Evolutionary conservation across 2,329 filamentous ascomycete species (phyloP).

Genomic region (Aspergillus pseudonomiae): DNA sequence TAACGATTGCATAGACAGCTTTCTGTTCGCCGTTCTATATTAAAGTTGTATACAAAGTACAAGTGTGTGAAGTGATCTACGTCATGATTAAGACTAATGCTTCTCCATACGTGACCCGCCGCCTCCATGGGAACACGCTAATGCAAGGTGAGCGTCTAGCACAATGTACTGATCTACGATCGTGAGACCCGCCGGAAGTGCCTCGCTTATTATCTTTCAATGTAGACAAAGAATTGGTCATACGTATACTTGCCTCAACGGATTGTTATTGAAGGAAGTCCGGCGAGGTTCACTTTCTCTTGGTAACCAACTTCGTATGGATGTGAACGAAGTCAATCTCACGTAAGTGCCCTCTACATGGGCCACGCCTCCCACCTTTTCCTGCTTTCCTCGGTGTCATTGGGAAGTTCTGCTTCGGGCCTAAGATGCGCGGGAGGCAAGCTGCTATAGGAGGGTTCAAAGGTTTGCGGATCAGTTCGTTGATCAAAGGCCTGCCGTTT

Average conservation of each 20-base stretch:
- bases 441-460: not conserved
- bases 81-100: not conserved
- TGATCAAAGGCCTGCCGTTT: not conserved
- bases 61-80: not conserved
- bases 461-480: not conserved
- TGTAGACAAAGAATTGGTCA: not conserved
- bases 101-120: not conserved
- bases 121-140: not conserved
- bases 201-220: not conserved
- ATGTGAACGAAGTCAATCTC: not conserved
- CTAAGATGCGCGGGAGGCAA: not conserved
- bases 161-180: not conserved
- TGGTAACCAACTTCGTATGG: not conserved
- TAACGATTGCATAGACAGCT: not conserved
- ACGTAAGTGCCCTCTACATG: not conserved
- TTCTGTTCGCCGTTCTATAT: not conserved
- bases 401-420: not conserved
- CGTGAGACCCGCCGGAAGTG: not conserved
- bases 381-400: not conserved
- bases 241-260: not conserved
- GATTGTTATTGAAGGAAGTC: not conserved
- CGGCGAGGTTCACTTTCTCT: not conserved
- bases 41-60: accelerated
- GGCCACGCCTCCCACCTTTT: no score
- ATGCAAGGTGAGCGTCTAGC: not conserved